A percentile compares a stretch with the other conserved stretches of the same genome.
phyloP scores from a whole-genome alignment of 2,329 filamentous ascomycete genomes.

The Neophaeococcomyces aloes region DNA sequence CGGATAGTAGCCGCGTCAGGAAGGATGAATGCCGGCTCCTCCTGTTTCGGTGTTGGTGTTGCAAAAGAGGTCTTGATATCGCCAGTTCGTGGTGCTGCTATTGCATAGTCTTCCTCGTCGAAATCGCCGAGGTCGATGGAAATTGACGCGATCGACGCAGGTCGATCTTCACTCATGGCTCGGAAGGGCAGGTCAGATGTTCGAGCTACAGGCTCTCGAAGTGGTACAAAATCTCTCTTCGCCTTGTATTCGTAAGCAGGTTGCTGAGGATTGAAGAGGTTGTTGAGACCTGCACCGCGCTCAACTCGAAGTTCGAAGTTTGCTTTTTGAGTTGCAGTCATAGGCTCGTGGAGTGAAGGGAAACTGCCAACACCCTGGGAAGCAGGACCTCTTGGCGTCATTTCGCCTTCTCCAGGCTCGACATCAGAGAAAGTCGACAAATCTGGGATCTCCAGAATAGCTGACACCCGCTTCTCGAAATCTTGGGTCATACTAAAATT shows the following conservation, averaged over 20 bases:
- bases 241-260: conserved; percentile 50
- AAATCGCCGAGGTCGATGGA: conserved; percentile 45
- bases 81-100: conserved; percentile 33
- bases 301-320: conserved; percentile 49
- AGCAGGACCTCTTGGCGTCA: conserved; percentile 25
- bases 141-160: conserved; percentile 38
- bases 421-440: conserved; percentile 33
- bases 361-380: conserved; percentile 6
- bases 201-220: conserved; percentile 24
- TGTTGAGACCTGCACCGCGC: conserved; percentile 46
- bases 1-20: conserved; percentile 46
- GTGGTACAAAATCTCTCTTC: conserved; percentile 39
- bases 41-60: conserved; percentile 28
- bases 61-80: conserved; percentile 41
- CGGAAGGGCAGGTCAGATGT: conserved; percentile 47
- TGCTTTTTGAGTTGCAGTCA: conserved; percentile 37
- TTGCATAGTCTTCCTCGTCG: conserved; percentile 41
- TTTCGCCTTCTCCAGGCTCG: conserved; percentile 33
- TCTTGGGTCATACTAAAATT: conserved; percentile 55
- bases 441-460: conserved; percentile 28
- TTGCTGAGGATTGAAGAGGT: conserved; percentile 46
- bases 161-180: conserved; percentile 23
- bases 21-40: conserved; percentile 40
- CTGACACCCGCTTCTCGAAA: conserved; percentile 44
- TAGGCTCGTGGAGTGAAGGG: conserved; percentile 23